Evolutionary conservation across 306 rosid species (phyloP).

Genomic region (Arachis hypogaea): DNA sequence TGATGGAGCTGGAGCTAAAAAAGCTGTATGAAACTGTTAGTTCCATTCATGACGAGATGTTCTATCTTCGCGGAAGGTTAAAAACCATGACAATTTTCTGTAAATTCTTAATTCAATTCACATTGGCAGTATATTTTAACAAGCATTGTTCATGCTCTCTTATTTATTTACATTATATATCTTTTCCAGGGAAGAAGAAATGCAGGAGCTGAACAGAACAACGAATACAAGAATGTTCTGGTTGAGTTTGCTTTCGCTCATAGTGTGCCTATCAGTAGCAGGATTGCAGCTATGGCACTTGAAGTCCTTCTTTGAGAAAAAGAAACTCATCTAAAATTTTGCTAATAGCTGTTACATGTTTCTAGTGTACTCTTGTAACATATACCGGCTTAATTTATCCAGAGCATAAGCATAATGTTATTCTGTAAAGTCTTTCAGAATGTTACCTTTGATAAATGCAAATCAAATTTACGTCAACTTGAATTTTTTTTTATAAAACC

Average conservation of each 20-base stretch:
- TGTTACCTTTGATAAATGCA: conserved; percentile 21
- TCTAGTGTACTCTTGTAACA: conserved; percentile 45
- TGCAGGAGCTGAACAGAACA: conserved; percentile 82
- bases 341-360: conserved; percentile 18
- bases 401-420: conserved; percentile 37
- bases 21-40: conserved; percentile 68
- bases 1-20: conserved; percentile 83
- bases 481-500: neutral
- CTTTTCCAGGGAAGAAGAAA: conserved; percentile 80
- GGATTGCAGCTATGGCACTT: conserved; percentile 88
- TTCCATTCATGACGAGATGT: conserved; percentile 89
- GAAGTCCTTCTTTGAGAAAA: conserved; percentile 92
- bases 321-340: conserved; percentile 75
- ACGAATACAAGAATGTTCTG: conserved; percentile 77
- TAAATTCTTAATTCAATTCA: neutral
- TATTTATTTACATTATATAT: neutral
- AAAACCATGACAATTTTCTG: conserved; percentile 18
- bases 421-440: conserved; percentile 29
- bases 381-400: conserved; percentile 46
- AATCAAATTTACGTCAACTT: conserved; percentile 19
- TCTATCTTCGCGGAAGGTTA: conserved; percentile 78
- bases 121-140: neutral
- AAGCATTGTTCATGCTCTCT: conserved; percentile 13
- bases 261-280: conserved; percentile 76
- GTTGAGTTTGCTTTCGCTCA: conserved; percentile 78